Base-by-base conservation (phyloP, 257 asterid genomes). In the Solanum pennellii region DNA sequence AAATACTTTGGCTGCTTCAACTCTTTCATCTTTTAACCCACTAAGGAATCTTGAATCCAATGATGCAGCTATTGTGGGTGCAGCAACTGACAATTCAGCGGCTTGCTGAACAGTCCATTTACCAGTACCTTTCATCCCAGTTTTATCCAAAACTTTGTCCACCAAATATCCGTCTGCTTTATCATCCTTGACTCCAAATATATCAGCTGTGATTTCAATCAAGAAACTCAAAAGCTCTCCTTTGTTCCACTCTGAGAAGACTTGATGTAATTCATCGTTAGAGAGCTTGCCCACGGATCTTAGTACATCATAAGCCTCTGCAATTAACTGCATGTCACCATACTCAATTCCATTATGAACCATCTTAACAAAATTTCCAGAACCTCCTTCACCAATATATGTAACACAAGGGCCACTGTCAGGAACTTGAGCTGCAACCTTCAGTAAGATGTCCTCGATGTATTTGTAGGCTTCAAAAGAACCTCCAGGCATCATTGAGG, bases 61-160 rank as follows among this genome's bases (percentile, higher is more conserved):
- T 44, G 99, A 97, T 33, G 99, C 95, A 85, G 95, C 99, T 6
- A 97, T 97, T 0, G 99, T 97, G 73, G 99, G 99, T 77, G 98
- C 98, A 2, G 99, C 99, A 41, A 97, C 87, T 13, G 99, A 97
- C 37, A 97, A 88, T 27, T 97, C 99, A 3, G 99, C 99, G 41
- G 99, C 99, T 90, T 97, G 99, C 90, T 97, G 99, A 68, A 97
- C 97, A 0, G 99, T 97, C 99, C 99, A 95, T 83, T 95, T 96
- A 27, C 99, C 99, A 1, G 99, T 96, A 11, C 98, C 99, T 92
- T 96, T 96, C 99, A 96, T 96, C 37, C 99, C 99, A 4, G 99
- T 97, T 93, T 97, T 97, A 87, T 97, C 99, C 86, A 95, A 90
- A 31, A 97, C 99, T 91, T 97, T 97, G 93, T 97, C 99, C 1